Conservation (phyloP, 1,284 basidiomycete genomes). For the Rhodotorula sp. region DNA sequence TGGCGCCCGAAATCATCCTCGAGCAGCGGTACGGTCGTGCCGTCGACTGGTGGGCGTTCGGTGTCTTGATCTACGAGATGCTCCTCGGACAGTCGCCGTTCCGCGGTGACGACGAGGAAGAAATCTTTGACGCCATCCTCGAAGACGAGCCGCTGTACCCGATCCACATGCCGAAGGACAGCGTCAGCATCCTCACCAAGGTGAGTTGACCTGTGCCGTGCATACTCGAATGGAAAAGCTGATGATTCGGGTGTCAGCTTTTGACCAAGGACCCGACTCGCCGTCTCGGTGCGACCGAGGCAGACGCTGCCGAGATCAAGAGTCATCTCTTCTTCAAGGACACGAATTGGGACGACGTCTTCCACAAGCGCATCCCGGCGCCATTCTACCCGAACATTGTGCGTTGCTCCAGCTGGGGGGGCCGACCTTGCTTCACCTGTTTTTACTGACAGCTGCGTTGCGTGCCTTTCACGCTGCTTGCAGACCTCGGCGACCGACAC, state of each 20-base stretch:
- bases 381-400: conserved; percentile 97
- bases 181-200: conserved; percentile 14
- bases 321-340: conserved; percentile 97
- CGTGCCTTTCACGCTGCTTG: neutral
- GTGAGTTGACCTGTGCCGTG: neutral
- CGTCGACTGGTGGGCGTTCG: conserved; percentile 99
- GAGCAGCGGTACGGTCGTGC: conserved; percentile 98
- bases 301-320: conserved; percentile 97
- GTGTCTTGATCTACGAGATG: conserved; percentile 99
- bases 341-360: conserved; percentile 91
- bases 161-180: conserved; percentile 90
- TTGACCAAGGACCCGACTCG: conserved; percentile 88
- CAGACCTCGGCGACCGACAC: conserved; percentile 56
- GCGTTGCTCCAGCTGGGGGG: conserved; percentile 48
- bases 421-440: conserved; percentile 51
- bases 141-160: conserved; percentile 99
- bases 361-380: conserved; percentile 93
- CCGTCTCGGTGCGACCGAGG: conserved; percentile 89
- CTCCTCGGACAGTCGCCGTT: conserved; percentile 97
- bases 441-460: conserved; percentile 16
- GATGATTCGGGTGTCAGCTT: conserved; percentile 57
- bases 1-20: conserved; percentile 99
- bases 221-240: neutral
- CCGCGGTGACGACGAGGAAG: conserved; percentile 98
- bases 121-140: conserved; percentile 98